Base-by-base conservation (phyloP, 345 rosid genomes). In the Barbarea vulgaris region DNA sequence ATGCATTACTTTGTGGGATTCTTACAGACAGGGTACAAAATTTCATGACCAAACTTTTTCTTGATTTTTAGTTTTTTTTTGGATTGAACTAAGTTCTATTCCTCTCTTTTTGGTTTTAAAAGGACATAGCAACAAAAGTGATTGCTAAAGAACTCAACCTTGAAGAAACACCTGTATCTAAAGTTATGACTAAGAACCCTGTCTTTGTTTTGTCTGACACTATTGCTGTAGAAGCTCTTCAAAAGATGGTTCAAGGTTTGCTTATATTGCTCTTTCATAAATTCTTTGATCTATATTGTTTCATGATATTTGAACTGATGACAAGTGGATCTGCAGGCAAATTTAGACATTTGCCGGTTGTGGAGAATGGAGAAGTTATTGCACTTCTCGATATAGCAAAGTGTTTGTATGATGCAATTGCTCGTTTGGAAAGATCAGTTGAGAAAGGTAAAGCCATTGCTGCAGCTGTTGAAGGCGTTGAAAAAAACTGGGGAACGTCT, bases 381-480 rank as follows among this genome's bases (percentile, higher is more conserved):
- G 97, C 99, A 44, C 84, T 96, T 70, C 93, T 96, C 1, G 98
- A 96, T 66, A 96, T 96, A 64, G 96, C 99, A 17, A 96, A 96
- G 84, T 96, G 99, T 84, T 86, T 96, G 79, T 89, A 96, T 52
- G 99, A 96, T 85, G 98, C 99, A 51, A 96, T 93, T 80, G 97
- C 97, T n/a, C 91, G 99, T 18, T 73, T 96, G 97, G 99, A 96
- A 83, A 93, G 98, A 83, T 88, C 95, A 15, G 91, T 89, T 78
- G 99, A 96, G 81, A 96, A 96, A 62, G 98, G 99, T 64, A 93
- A 96, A 64, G 99, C 97, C 36, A 89, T 96, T 60, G 97, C 98
- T 82, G 98, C 99, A 19, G 98, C 97, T 18, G 98, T 96, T 59
- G 99, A 96, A 89, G 99, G 99, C 3, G 99, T 89, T 63, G 99